These are phyloP conservation scores for Macrolepiota fuliginosa DNA, from an alignment of 768 basidiomycete genomes.

Conservation along the genomic window DNA sequence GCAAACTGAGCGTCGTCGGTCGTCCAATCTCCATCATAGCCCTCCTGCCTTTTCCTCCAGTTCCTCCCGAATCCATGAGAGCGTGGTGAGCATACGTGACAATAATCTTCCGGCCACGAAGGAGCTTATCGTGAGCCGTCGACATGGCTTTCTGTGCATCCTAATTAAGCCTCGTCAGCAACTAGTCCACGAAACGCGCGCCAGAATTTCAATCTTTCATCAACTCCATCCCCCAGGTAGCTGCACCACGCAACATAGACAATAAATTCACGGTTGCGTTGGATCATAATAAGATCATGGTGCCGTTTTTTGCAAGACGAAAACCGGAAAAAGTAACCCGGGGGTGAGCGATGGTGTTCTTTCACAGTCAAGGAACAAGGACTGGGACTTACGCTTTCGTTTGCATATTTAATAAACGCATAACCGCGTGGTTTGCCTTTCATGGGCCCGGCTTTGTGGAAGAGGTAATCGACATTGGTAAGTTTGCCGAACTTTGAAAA, in stretches of 20 bases:
- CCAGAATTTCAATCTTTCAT: background rate
- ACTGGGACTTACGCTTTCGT: constrained; percentile 66
- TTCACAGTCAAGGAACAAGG: constrained; percentile 8
- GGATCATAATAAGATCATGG: background rate
- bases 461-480: constrained; percentile 89
- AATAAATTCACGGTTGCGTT: background rate
- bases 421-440: constrained; percentile 96
- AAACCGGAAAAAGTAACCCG: constrained; percentile 11
- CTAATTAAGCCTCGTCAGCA: constrained; percentile 36
- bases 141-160: constrained; percentile 80
- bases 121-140: constrained; percentile 70
- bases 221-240: background rate
- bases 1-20: constrained; percentile 84
- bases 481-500: constrained; percentile 93
- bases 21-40: constrained; percentile 55
- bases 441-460: constrained; percentile 86
- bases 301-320: constrained; percentile 20
- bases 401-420: constrained; percentile 86
- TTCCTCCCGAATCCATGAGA: constrained; percentile 38
- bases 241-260: background rate
- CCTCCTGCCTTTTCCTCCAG: constrained; percentile 32
- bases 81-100: constrained; percentile 95
- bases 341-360: constrained; percentile 12
- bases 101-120: constrained; percentile 84
- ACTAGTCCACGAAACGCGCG: background rate